These are phyloP conservation scores for Nakataea oryzae DNA, from an alignment of 2,329 filamentous ascomycete genomes.

Conservation along the genomic window DNA sequence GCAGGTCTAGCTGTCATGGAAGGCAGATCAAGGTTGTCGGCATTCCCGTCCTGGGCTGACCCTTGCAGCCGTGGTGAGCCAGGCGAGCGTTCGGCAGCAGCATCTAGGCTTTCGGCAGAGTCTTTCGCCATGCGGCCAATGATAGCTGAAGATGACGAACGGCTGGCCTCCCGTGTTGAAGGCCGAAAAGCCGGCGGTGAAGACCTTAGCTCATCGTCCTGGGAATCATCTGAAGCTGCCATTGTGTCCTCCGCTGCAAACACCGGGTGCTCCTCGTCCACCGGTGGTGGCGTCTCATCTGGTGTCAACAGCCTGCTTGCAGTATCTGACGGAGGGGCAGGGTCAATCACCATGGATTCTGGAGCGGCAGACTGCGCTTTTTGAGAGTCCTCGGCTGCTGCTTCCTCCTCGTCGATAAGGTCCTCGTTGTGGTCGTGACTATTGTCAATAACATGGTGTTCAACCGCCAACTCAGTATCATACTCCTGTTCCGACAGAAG, in stretches of 20 bases:
- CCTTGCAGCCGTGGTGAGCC: not conserved
- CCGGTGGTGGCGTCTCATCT: constrained; percentile 36
- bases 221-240: not conserved
- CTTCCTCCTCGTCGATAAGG: not conserved
- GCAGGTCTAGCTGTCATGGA: constrained; percentile 27
- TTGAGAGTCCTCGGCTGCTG: constrained; percentile 8
- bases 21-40: constrained; percentile 13
- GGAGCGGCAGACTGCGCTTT: constrained; percentile 6
- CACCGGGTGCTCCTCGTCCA: not conserved
- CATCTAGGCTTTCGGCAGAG: not conserved
- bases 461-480: not conserved
- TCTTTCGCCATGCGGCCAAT: not conserved
- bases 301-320: constrained; percentile 38
- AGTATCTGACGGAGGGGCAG: constrained; percentile 25
- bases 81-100: not conserved
- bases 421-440: not conserved
- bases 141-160: not conserved
- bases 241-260: constrained; percentile 1
- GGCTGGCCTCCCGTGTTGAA: not conserved
- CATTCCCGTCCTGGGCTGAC: constrained; percentile 1
- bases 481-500: constrained; percentile 8
- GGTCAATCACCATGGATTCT: constrained; percentile 13
- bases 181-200: constrained; percentile 3
- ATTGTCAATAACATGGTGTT: not conserved
- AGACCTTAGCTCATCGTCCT: not conserved